Conservation (phyloP, 148 eudicot species). For the Rhododendron vialii region DNA sequence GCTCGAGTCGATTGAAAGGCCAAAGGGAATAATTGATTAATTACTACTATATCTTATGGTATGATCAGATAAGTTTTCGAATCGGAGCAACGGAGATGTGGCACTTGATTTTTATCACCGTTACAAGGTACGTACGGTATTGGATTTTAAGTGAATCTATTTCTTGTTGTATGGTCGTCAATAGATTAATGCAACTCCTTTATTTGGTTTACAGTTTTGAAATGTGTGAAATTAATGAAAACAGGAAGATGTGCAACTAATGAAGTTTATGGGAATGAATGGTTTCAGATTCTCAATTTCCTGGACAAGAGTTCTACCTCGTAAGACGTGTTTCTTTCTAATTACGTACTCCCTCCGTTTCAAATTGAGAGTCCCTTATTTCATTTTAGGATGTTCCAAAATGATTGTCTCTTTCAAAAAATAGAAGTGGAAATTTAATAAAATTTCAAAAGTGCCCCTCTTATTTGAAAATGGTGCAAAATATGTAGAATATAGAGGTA, state of each 20-base stretch:
- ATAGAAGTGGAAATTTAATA: too few relatives aligned
- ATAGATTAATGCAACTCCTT: too few relatives aligned
- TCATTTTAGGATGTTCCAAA: too few relatives aligned
- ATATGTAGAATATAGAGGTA: too few relatives aligned
- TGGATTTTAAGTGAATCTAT: background rate
- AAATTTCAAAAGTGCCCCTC: too few relatives aligned
- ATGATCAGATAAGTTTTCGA: slow-evolving; percentile 9
- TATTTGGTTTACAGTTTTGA: background rate
- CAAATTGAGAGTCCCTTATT: too few relatives aligned
- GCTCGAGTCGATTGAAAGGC: too few relatives aligned
- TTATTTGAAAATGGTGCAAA: too few relatives aligned
- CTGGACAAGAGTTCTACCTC: slow-evolving; percentile 24
- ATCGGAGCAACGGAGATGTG: slow-evolving; percentile 15
- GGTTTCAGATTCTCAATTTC: slow-evolving; percentile 31
- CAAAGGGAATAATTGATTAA: background rate
- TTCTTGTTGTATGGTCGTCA: too few relatives aligned
- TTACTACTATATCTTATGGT: background rate
- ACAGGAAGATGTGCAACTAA: slow-evolving; percentile 21
- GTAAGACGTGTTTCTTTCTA: background rate
- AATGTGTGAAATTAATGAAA: background rate
- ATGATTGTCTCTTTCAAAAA: too few relatives aligned
- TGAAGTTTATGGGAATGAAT: slow-evolving; percentile 20
- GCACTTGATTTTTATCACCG: slow-evolving; percentile 23
- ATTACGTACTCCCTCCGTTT: too few relatives aligned
- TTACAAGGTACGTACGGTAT: slow-evolving; percentile 13